Base-by-base conservation (phyloP, 176 grass and related monocot genomes). In the Coix lacrymajobi region DNA sequence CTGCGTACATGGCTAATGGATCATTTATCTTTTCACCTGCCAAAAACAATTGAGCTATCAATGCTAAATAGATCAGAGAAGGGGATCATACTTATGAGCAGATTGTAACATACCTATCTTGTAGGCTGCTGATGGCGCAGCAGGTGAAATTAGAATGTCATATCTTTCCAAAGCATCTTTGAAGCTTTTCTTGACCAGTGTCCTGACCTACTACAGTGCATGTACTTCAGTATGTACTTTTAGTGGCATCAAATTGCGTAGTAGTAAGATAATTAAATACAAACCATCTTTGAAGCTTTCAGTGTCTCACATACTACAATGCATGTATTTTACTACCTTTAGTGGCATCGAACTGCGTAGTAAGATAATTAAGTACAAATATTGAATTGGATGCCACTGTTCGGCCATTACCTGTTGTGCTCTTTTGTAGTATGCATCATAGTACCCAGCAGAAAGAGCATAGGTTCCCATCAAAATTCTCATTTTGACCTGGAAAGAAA, bases 381-480 rank as follows among this genome's bases (percentile, higher is more conserved):
- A 67, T 26, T 70, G 19, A 54, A 72, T 9, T 66, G 38, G 17
- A 78, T 46, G 26, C 44, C 43, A 69, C 69, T 82, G 64, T 69
- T 78, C 54, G 87, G 82, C 60, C n/a, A 12, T 87, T 84, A 95
- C 96, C 91, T 98, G 92, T 26, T 98, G 96, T 40, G 96, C 96
- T 69, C 90, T 73, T 88, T 95, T 98, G 79, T 98, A 95, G 79
- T 93, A 93, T 69, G 92, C 96, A 77, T 98, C 96, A 83, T 98
- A 98, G 83, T 98, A 95, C 44, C 96, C 96, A 36, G 92, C 96
- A 45, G 96, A 98, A 70, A 98, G 79, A 75, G 90, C 96, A 84
- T 95, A 98, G 54, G 96, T 95, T 83, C 96, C 96, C 96, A 95
- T 98, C 85, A 98, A 91, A 86, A 98, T 98, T 95, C 96, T 98